Base-by-base conservation (phyloP, 805 yeast species). In the Barnettozyma salicaria region DNA sequence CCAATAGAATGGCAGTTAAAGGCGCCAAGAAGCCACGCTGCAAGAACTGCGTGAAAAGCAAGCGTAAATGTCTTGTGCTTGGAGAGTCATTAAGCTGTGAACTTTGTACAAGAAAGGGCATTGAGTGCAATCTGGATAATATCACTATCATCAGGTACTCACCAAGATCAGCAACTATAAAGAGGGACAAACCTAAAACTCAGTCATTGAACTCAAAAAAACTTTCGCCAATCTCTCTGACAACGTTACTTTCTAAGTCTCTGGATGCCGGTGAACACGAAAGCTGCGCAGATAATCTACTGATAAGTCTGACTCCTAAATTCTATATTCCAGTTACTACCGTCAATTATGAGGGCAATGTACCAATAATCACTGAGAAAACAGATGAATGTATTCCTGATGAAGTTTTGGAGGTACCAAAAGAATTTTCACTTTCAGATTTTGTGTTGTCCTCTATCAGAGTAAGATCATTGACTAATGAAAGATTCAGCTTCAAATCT, bases 361-460 rank as follows among this genome's bases (percentile, higher is more conserved):
- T 28, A 4, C 31, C 31, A 3, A 16, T 28, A 4, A 28, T 28
- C 3, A 28, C 13, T 19, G 31, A 28, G 13, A 4, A 28, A 11
- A 28, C 31, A 4, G 6, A 28, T 28, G 31, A 28, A 16, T 28
- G 22, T 16, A 19, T 6, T 3, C 31, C 31, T 6, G 31, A 28
- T 28, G 31, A 28, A 10, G 31, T 12, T 7, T 11, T 28, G n/a
- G 31, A 19, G 10, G 14, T 28, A 18, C 31, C 31, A 7, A 28
- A 28, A 28, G 22, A 28, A 7, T 28, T 28, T 19, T 28, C 31
- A 6, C 13, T 28, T 7, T 28, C 31, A 28, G 31, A 28, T 18
- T 28, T 28, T 19, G 22, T 28, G 31, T 22, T 28, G 4, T 28
- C 31, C n/a, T 28, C 31, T 5, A 28, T 28, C 6, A 28, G 31